phyloP scores from a whole-genome alignment of 345 rosid species.

The Erucastrum elatum region DNA sequence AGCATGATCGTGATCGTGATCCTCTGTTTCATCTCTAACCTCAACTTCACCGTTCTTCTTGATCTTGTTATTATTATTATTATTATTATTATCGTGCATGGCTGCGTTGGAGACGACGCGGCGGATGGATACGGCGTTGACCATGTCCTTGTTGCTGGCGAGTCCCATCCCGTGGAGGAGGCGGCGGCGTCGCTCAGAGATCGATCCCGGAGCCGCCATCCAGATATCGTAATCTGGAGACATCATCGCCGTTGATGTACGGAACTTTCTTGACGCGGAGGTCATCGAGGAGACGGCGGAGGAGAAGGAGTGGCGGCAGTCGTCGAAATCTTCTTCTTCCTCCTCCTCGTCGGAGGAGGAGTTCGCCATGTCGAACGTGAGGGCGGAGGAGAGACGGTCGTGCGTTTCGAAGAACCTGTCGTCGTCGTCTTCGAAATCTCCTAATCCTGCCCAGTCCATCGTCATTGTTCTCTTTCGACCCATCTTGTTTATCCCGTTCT shows the following conservation, averaged over 20 bases:
- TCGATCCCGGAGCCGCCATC: slow-evolving; percentile 90
- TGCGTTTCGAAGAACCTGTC: slow-evolving; percentile 73
- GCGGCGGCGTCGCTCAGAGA: slow-evolving; percentile 72
- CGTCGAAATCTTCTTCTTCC: slow-evolving; percentile 60
- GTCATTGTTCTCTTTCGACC: slow-evolving; percentile 60
- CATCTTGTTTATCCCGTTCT: slow-evolving; percentile 34
- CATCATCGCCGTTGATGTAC: slow-evolving; percentile 44
- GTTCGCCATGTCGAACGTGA: slow-evolving; percentile 54
- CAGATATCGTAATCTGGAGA: slow-evolving; percentile 70
- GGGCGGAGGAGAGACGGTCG: slow-evolving; percentile 57
- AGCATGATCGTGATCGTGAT: slow-evolving; percentile 18
- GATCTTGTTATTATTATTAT: background rate
- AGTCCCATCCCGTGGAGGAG: slow-evolving; percentile 90
- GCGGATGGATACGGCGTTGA: slow-evolving; percentile 41
- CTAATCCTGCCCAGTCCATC: slow-evolving; percentile 74
- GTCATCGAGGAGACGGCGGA: slow-evolving; percentile 50
- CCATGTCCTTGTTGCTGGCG: slow-evolving; percentile 42
- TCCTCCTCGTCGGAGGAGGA: slow-evolving; percentile 64
- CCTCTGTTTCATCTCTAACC: slow-evolving; percentile 4
- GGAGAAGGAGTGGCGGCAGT: slow-evolving; percentile 66
- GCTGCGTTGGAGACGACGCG: slow-evolving; percentile 26
- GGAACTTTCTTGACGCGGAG: slow-evolving; percentile 46
- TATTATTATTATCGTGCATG: background rate
- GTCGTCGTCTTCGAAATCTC: slow-evolving; percentile 69
- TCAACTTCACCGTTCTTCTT: slow-evolving; percentile 39